Evolutionary conservation across 108 stramenopile genomes (phyloP), one percentile per base, ranked within the genome.

Genomic region (Cyclotella cryptica): DNA sequence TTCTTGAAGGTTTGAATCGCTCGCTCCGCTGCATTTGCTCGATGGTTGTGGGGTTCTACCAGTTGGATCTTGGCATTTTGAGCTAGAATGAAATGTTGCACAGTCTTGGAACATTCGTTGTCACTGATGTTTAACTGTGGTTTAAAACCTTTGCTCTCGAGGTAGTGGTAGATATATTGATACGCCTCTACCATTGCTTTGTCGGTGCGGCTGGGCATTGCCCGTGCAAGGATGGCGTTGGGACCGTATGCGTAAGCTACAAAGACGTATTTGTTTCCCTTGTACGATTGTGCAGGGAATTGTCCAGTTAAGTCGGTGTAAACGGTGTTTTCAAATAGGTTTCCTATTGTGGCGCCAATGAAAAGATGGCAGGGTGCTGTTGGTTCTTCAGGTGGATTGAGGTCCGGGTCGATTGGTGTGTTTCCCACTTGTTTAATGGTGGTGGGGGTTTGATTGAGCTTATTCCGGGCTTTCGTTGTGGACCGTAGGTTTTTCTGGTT

Each of bases 1-100:
- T 62, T 43, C 52, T 74, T 74, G 62, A 51, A 63, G 1, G 46
- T 74, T 63, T 64, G 73, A 10, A 74, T 74, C 4, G 62, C 42
- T 26, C 73, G 61, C 28, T 74, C 42, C 1, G 73, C 73, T 26
- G 47, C 74, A 57, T 75, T 75, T 1, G 66, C 66, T 21, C 47
- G 28, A 44, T 75, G 74, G 27, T 28, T 49, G 35, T 68, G 13
- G 3, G 74, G 65, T 27, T 41, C 5, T 0, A 75, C 65, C 26
- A 66, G 5, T 66, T 75, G 74, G 30, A 60, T 78, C 0, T 84
- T 28, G 0, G 45, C 45, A 27, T 47, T 24, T 24, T 18, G 26
- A 7, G 21, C 12, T 21, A 46, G 2, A 10, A 66, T 4, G 12
- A 27, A 66, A 46, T 45, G 4, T 28, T 45, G 19, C 2, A 66